A percentile compares a stretch with the other conserved stretches of the same genome.
Evolutionary conservation across 176 grass and related monocot species (phyloP).

Genomic region (Ananas comosus): DNA sequence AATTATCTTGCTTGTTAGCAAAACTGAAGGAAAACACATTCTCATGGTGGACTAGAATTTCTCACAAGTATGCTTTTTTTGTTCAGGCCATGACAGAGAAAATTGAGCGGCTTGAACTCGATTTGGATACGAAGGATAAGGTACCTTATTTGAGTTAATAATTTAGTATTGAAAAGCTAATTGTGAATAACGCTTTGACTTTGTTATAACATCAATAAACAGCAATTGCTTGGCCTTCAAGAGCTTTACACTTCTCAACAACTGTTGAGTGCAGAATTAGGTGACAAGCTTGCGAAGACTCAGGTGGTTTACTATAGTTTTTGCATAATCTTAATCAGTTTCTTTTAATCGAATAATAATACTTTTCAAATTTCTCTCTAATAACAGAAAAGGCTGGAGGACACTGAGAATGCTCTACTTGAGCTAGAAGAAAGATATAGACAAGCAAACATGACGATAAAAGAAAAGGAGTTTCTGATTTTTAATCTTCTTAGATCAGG

Average conservation of each 20-base stretch:
- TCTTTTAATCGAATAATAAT: constrained; percentile 7
- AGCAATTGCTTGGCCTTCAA: constrained; percentile 95
- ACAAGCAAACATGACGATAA: constrained; percentile 86
- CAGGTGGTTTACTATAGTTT: constrained; percentile 38
- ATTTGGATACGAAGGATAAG: constrained; percentile 96
- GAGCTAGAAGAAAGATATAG: constrained; percentile 97
- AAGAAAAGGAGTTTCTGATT: constrained; percentile 96
- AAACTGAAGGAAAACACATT: not conserved
- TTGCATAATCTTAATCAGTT: constrained; percentile 11
- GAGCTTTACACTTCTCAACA: constrained; percentile 88
- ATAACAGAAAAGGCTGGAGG: constrained; percentile 76
- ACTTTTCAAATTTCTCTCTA: constrained; percentile 13
- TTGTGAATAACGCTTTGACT: not conserved
- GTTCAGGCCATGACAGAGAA: constrained; percentile 89
- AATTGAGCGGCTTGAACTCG: constrained; percentile 77
- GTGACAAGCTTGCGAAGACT: constrained; percentile 74
- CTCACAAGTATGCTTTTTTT: constrained; percentile 18
- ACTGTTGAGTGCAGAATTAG: constrained; percentile 78
- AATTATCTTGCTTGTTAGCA: constrained; percentile 3
- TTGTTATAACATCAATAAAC: constrained; percentile 21
- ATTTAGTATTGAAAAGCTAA: not conserved
- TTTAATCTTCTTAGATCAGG: constrained; percentile 94
- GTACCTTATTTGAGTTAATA: constrained; percentile 17
- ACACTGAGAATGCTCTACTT: constrained; percentile 57
- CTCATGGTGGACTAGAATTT: constrained; percentile 9